These are phyloP conservation scores for Geotrichum cucujoidarum DNA, from an alignment of 1,139 yeast genomes.

Conservation along the genomic window DNA sequence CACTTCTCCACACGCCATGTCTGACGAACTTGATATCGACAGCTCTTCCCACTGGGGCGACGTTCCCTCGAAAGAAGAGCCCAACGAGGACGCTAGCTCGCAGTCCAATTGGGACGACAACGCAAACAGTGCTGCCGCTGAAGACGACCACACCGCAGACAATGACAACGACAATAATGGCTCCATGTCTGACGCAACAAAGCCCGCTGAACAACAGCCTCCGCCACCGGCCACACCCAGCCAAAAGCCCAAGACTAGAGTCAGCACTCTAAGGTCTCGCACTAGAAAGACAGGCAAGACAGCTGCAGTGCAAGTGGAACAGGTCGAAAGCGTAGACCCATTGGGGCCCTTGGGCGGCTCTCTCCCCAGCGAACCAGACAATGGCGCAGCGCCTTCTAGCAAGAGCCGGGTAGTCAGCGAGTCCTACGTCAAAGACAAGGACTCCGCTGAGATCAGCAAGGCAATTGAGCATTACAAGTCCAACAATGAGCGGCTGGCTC, in stretches of 20 bases:
- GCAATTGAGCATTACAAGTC: constrained; percentile 18
- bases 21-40: constrained; percentile 16
- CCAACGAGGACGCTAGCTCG: background rate
- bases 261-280: constrained; percentile 13
- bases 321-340: constrained; percentile 12
- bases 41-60: constrained; percentile 16
- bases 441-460: constrained; percentile 9
- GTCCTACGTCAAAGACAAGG: constrained; percentile 5
- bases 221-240: background rate
- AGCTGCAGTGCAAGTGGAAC: constrained; percentile 13
- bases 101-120: background rate
- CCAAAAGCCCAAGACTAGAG: constrained; percentile 9
- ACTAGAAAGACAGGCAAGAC: constrained; percentile 6
- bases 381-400: background rate
- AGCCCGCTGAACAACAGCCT: background rate
- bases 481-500: constrained; percentile 18
- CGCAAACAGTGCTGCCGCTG: background rate
- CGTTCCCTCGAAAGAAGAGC: background rate
- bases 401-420: background rate
- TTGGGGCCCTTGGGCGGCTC: constrained; percentile 18
- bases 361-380: background rate
- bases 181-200: background rate
- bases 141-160: background rate
- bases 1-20: too few species aligned
- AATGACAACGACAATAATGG: too few species aligned